A percentile compares a stretch with the other conserved stretches of the same genome.
phyloP scores from a whole-genome alignment of 2,329 filamentous ascomycete species.

The Xylariaceae sp. region DNA sequence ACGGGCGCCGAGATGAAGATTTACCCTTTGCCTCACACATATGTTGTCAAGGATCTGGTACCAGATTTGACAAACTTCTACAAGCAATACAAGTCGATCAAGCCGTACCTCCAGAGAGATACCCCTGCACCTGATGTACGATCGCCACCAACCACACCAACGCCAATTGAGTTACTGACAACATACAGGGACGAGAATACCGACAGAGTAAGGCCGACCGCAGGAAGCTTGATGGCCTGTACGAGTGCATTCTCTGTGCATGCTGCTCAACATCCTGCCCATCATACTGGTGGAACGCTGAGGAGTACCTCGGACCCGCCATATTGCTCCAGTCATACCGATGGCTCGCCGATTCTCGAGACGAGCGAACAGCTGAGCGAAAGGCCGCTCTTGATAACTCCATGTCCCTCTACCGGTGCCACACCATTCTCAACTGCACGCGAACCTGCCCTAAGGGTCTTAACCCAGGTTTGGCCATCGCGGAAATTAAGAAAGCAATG shows the following conservation, averaged over 20 bases:
- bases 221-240: conserved; percentile 94
- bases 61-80: conserved; percentile 98
- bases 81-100: conserved; percentile 99
- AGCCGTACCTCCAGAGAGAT: conserved; percentile 93
- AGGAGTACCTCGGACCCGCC: conserved; percentile 96
- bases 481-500: conserved; percentile 98
- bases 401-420: conserved; percentile 98
- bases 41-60: conserved; percentile 98
- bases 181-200: conserved; percentile 76
- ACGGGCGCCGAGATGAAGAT: conserved; percentile 79
- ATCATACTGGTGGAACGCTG: conserved; percentile 99
- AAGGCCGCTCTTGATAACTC: conserved; percentile 94
- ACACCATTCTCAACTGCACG: conserved; percentile 99
- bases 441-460: conserved; percentile 97
- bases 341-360: conserved; percentile 92
- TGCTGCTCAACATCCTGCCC: conserved; percentile 99
- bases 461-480: conserved; percentile 92
- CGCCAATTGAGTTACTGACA: conserved; percentile 10
- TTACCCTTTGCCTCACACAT: conserved; percentile 97
- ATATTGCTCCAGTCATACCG: conserved; percentile 97
- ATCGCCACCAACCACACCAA: conserved; percentile 17
- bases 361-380: conserved; percentile 82
- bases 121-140: conserved; percentile 79
- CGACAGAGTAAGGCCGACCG: conserved; percentile 88
- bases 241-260: conserved; percentile 98